phyloP scores from a whole-genome alignment of 768 basidiomycete genomes.

The Russula sp. region DNA sequence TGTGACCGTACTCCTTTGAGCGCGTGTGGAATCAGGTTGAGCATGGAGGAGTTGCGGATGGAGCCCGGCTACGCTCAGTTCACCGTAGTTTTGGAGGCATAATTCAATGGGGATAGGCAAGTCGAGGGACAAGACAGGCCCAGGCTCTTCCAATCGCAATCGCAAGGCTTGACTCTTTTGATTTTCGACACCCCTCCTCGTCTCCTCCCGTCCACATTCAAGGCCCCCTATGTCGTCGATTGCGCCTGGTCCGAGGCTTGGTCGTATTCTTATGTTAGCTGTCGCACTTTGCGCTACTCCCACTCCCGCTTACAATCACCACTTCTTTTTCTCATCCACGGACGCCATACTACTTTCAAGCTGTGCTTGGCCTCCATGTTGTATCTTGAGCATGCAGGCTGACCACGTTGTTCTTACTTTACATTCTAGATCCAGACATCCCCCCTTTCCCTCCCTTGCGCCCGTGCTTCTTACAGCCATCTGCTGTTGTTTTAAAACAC shows the following conservation, averaged over 20 bases:
- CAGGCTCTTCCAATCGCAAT: constrained; percentile 11
- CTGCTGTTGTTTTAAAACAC: constrained; percentile 20
- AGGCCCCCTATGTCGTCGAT: constrained; percentile 19
- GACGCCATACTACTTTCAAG: constrained; percentile 73
- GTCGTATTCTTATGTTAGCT: constrained; percentile 18
- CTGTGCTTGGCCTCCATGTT: constrained; percentile 23
- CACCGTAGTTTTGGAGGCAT: constrained; percentile 33
- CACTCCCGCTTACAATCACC: constrained; percentile 34
- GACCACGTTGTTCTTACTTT: constrained; percentile 16
- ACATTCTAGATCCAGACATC: constrained; percentile 21
- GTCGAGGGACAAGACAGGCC: constrained; percentile 19
- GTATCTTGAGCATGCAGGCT: background rate
- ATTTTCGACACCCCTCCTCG: constrained; percentile 11
- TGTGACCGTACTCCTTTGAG: constrained; percentile 29
- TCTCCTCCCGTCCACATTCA: constrained; percentile 8
- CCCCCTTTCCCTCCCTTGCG: constrained; percentile 20
- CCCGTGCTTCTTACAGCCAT: constrained; percentile 28
- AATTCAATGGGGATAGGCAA: constrained; percentile 33
- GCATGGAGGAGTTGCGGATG: constrained; percentile 33
- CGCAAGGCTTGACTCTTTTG: constrained; percentile 7
- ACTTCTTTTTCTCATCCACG: constrained; percentile 45
- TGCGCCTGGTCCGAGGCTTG: constrained; percentile 21
- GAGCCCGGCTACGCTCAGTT: constrained; percentile 31
- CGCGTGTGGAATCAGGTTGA: constrained; percentile 43
- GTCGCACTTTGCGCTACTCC: constrained; percentile 25